Conservation (phyloP, 257 asterid species). For the Nicotiana otophora region DNA sequence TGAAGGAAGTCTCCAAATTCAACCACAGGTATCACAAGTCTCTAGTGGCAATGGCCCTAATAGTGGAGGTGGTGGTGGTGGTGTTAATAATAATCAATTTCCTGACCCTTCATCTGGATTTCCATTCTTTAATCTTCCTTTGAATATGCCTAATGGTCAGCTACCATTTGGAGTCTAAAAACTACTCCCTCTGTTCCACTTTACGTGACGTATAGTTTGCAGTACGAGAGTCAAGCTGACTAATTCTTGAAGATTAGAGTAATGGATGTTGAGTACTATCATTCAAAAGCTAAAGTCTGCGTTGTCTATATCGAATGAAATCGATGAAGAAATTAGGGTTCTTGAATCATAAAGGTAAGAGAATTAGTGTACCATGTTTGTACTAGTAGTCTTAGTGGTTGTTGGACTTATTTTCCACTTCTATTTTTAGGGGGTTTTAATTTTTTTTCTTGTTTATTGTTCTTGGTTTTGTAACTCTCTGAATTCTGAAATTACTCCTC, state of each 20-base stretch:
- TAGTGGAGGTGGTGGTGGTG: not conserved
- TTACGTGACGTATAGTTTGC: too few relatives aligned
- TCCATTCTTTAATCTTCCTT: constrained; percentile 17
- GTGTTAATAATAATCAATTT: constrained; percentile 1
- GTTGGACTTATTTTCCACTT: not conserved
- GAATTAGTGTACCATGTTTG: not conserved
- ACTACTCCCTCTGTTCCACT: too few relatives aligned
- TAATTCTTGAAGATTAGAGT: too few relatives aligned
- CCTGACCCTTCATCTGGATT: constrained; percentile 15
- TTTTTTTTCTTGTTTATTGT: not conserved
- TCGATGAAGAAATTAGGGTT: not conserved
- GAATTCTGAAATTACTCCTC: constrained; percentile 1
- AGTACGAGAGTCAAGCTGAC: too few relatives aligned
- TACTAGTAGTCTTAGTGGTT: not conserved
- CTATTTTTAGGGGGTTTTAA: not conserved
- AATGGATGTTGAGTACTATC: too few relatives aligned
- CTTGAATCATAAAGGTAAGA: not conserved
- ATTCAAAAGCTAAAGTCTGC: not conserved
- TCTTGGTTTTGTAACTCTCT: constrained; percentile 9
- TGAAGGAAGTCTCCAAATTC: not conserved
- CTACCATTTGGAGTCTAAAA: constrained; percentile 11
- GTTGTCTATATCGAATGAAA: not conserved
- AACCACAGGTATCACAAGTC: constrained; percentile 1
- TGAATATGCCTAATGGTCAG: constrained; percentile 17
- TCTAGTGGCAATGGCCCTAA: not conserved